Conservation (phyloP, 2,329 filamentous ascomycete genomes). For the Fusarium buxicola region DNA sequence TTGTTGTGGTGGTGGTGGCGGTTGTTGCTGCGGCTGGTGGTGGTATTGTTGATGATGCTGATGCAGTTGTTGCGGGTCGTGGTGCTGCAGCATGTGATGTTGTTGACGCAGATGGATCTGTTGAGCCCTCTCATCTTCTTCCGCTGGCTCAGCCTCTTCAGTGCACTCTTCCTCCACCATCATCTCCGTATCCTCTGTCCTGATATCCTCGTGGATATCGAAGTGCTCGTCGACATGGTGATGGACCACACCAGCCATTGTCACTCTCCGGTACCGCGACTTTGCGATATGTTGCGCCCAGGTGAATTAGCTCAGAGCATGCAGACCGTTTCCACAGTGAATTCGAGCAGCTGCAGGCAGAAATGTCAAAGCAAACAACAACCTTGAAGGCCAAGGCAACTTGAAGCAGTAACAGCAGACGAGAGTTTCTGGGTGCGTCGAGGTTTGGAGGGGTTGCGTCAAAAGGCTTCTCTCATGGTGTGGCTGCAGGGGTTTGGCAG, state of each 20-base stretch:
- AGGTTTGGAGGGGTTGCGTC: conserved; percentile 41
- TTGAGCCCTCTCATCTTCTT: conserved; percentile 43
- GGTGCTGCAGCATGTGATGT: conserved; percentile 27
- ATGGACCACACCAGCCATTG: conserved; percentile 41
- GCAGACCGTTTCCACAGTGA: not conserved
- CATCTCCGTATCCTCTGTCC: conserved; percentile 63
- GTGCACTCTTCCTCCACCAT: conserved; percentile 56
- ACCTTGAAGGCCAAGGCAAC: conserved; percentile 1
- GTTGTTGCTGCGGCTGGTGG: conserved; percentile 29
- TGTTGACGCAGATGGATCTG: conserved; percentile 39
- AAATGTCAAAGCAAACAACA: conserved; percentile 17
- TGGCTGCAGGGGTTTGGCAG: conserved; percentile 42
- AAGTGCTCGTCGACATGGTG: conserved; percentile 54
- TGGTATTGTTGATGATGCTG: conserved; percentile 30
- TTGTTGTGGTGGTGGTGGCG: conserved; percentile 20
- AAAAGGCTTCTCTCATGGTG: conserved; percentile 16
- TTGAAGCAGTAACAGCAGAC: conserved; percentile 11
- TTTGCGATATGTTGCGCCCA: conserved; percentile 7
- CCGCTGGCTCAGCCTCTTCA: conserved; percentile 39
- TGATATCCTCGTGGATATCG: conserved; percentile 62
- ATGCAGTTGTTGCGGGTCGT: conserved; percentile 24
- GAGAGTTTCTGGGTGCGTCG: conserved; percentile 12
- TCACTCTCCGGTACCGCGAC: conserved; percentile 4
- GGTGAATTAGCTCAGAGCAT: not conserved
- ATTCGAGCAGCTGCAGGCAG: not conserved